Conservation (phyloP, 2,329 filamentous ascomycete species). For the Parafenestella ontariensis region DNA sequence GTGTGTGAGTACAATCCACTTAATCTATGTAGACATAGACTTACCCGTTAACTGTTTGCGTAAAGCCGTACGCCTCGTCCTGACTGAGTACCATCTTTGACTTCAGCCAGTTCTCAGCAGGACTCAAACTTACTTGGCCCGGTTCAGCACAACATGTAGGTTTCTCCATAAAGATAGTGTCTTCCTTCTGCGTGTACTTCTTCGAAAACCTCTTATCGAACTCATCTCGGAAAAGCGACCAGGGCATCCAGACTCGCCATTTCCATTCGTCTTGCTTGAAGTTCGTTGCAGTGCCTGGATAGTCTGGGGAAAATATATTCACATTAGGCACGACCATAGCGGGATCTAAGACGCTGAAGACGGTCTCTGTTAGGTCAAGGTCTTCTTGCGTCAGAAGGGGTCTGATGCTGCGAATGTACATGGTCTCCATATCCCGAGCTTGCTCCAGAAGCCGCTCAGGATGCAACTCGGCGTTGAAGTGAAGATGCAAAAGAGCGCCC, state of each 20-base stretch:
- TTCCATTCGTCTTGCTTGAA: constrained; percentile 26
- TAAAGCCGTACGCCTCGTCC: constrained; percentile 63
- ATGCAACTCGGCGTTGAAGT: constrained; percentile 77
- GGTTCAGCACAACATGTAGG: constrained; percentile 24
- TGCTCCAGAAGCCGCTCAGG: constrained; percentile 67
- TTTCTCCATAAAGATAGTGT: constrained; percentile 3
- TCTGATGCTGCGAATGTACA: constrained; percentile 72
- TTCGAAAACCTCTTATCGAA: constrained; percentile 47
- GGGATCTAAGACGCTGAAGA: constrained; percentile 62
- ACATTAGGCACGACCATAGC: constrained; percentile 29
- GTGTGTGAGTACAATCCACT: neutral
- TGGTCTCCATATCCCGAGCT: constrained; percentile 59
- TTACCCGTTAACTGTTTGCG: constrained; percentile 62
- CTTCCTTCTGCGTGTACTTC: constrained; percentile 12
- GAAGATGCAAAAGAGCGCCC: constrained; percentile 75
- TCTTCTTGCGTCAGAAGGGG: constrained; percentile 54
- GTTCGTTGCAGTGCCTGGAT: constrained; percentile 47
- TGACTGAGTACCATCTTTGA: constrained; percentile 69
- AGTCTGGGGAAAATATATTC: constrained; percentile 59
- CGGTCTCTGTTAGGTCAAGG: constrained; percentile 65
- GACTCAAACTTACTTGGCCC: constrained; percentile 16
- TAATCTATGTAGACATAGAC: constrained; percentile 17
- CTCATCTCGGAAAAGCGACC: constrained; percentile 51
- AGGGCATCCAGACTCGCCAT: constrained; percentile 53
- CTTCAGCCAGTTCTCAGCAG: constrained; percentile 62